Conservation (phyloP, 2,329 filamentous ascomycete species). For the Arachnomyces sp. region DNA sequence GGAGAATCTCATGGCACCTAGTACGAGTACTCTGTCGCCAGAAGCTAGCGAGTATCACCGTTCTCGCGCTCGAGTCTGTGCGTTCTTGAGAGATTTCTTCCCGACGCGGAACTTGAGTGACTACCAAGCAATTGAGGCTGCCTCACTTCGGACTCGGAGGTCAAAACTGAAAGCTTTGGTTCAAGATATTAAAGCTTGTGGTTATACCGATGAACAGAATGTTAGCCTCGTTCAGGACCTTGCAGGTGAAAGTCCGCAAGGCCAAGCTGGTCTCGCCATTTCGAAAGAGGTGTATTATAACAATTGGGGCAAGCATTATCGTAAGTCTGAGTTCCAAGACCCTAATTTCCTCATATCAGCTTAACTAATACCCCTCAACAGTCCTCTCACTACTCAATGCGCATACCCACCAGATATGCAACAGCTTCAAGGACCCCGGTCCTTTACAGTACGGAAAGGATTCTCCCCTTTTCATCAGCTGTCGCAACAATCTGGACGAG, state of each 20-base stretch:
- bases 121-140: conserved; percentile 19
- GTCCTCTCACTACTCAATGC: conserved; percentile 49
- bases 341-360: neutral
- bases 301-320: conserved; percentile 52
- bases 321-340: conserved; percentile 3
- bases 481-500: conserved; percentile 42
- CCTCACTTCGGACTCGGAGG: conserved; percentile 5
- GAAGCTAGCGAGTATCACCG: conserved; percentile 40
- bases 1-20: neutral
- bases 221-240: conserved; percentile 42
- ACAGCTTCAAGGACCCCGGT: conserved; percentile 54
- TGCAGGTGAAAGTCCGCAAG: conserved; percentile 33
- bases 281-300: conserved; percentile 30
- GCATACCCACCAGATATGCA: conserved; percentile 50
- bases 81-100: conserved; percentile 42
- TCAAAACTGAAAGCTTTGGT: conserved; percentile 26
- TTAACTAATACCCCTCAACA: neutral
- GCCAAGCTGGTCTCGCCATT: conserved; percentile 46
- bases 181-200: conserved; percentile 26
- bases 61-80: conserved; percentile 43
- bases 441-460: conserved; percentile 46
- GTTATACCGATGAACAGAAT: conserved; percentile 34
- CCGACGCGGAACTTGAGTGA: conserved; percentile 31
- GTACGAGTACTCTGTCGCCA: conserved; percentile 1
- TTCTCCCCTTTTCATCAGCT: conserved; percentile 46